A percentile compares a stretch with the other conserved stretches of the same genome.
These are phyloP conservation scores for Phytophthora ramorum DNA, from an alignment of 352 stramenopile genomes.

Conservation along the genomic window DNA sequence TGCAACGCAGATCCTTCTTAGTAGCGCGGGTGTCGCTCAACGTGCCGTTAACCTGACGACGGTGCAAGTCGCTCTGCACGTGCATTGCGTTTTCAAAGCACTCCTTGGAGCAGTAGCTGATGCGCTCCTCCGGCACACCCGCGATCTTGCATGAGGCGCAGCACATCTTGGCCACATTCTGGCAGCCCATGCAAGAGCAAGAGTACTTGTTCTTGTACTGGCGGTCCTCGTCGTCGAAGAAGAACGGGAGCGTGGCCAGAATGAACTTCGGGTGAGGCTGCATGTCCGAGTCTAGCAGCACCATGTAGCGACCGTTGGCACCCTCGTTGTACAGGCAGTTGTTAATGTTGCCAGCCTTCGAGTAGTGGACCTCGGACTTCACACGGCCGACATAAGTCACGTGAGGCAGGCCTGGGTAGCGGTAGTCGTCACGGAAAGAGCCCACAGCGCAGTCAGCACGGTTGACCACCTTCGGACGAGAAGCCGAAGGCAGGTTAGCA, in stretches of 20 bases:
- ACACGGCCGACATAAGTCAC: constrained; percentile 84
- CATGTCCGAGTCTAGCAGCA: constrained; percentile 89
- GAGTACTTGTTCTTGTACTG: constrained; percentile 82
- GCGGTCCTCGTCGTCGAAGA: constrained; percentile 87
- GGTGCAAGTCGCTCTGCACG: constrained; percentile 78
- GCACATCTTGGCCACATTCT: constrained; percentile 86
- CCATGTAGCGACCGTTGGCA: constrained; percentile 75
- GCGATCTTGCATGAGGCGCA: constrained; percentile 88
- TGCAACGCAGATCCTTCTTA: constrained; percentile 80
- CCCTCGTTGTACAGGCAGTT: constrained; percentile 91
- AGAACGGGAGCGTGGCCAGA: constrained; percentile 82
- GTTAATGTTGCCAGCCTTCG: constrained; percentile 92
- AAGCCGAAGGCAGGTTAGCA: constrained; percentile 76
- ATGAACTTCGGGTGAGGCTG: constrained; percentile 88
- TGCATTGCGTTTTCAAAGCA: constrained; percentile 89
- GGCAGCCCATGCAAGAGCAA: constrained; percentile 78
- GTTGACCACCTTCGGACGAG: constrained; percentile 76
- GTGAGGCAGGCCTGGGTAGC: constrained; percentile 80
- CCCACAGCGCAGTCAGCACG: constrained; percentile 78
- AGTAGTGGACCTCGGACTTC: constrained; percentile 80
- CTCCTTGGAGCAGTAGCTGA: constrained; percentile 89
- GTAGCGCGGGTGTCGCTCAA: constrained; percentile 72
- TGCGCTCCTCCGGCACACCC: constrained; percentile 82
- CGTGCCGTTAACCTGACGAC: constrained; percentile 84
- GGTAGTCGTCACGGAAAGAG: constrained; percentile 88